phyloP scores from a whole-genome alignment of 2,329 filamentous ascomycete species.

The Diatrype stigma region DNA sequence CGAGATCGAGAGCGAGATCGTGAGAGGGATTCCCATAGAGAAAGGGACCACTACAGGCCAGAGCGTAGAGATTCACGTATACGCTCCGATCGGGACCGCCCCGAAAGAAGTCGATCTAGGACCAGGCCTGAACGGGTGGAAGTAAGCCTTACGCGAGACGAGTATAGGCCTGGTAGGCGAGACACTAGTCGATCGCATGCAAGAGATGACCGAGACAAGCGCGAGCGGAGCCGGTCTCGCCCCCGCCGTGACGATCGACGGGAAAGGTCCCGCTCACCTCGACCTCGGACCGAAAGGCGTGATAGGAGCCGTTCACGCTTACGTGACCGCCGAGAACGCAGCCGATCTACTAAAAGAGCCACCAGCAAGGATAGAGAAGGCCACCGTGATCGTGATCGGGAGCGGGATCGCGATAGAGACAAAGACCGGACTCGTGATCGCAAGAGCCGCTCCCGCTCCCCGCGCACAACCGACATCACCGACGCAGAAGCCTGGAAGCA shows the following conservation, averaged over 20 bases:
- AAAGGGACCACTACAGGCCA: slow-evolving; percentile 28
- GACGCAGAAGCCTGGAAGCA: slow-evolving; percentile 53
- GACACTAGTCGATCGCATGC: slow-evolving; percentile 24
- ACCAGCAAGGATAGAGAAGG: slow-evolving; percentile 17
- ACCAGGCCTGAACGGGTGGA: slow-evolving; percentile 18
- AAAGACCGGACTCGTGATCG: slow-evolving; percentile 26
- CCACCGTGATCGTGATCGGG: slow-evolving; percentile 11
- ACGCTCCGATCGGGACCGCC: slow-evolving; percentile 21
- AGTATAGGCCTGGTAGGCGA: slow-evolving; percentile 25
- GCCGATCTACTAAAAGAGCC: slow-evolving; percentile 15
- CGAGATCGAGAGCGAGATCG: slow-evolving; percentile 22
- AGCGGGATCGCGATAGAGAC: slow-evolving; percentile 14
- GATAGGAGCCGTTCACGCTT: slow-evolving; percentile 24
- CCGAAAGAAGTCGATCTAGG: slow-evolving; percentile 17
- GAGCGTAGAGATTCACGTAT: slow-evolving; percentile 24
- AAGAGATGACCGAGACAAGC: slow-evolving; percentile 26
- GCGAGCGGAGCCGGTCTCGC: slow-evolving; percentile 24
- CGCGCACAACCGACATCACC: slow-evolving; percentile 32
- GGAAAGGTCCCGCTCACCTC: slow-evolving; percentile 28
- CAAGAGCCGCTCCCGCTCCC: slow-evolving; percentile 39
- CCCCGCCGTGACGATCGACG: slow-evolving; percentile 18
- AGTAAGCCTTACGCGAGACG: slow-evolving; percentile 23
- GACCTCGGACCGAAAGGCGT: slow-evolving; percentile 22
- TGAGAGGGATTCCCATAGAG: slow-evolving; percentile 2
- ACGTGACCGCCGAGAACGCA: slow-evolving; percentile 17